phyloP scores from a whole-genome alignment of 805 yeast genomes.

The Metschnikowia chrysomelidarum region DNA sequence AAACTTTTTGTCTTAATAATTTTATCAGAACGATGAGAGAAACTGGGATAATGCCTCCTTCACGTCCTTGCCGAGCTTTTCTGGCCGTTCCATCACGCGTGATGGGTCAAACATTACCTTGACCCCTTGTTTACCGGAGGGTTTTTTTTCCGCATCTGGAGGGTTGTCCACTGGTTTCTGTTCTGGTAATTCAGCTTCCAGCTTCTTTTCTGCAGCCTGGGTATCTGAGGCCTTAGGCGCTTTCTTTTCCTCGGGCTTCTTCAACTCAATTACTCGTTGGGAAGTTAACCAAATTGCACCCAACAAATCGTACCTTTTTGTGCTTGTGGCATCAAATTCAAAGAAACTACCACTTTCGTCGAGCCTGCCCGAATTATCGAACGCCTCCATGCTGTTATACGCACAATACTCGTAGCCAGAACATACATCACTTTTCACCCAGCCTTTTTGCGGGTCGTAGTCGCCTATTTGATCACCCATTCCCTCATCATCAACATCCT shows the following conservation, averaged over 20 bases:
- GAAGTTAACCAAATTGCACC: slow-evolving; percentile 38
- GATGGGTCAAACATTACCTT: slow-evolving; percentile 7
- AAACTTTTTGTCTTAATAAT: no score
- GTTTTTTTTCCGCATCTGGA: background rate
- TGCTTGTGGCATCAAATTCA: slow-evolving; percentile 19
- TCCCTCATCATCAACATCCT: slow-evolving; percentile 34
- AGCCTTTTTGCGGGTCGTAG: slow-evolving; percentile 41
- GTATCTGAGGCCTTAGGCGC: no score
- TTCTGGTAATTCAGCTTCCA: background rate
- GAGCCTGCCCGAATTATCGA: slow-evolving; percentile 14
- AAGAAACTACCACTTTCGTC: slow-evolving; percentile 26
- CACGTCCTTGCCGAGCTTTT: slow-evolving; percentile 11
- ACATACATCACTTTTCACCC: slow-evolving; percentile 39
- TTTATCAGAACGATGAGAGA: background rate
- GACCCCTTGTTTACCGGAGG: background rate
- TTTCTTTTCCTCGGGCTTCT: no score
- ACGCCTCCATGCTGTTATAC: slow-evolving; percentile 27
- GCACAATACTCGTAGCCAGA: slow-evolving; percentile 41
- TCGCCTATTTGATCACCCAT: slow-evolving; percentile 19
- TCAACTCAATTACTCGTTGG: slow-evolving; percentile 6
- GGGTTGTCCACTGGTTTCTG: background rate
- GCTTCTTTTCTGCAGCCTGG: slow-evolving; percentile 1
- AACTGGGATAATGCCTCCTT: slow-evolving; percentile 5
- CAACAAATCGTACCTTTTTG: slow-evolving; percentile 26
- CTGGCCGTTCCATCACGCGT: slow-evolving; percentile 12